Evolutionary conservation across 495 filamentous ascomycete genomes (phyloP), one percentile per base, ranked within the genome.

Genomic region (Trichocladium antarcticum): DNA sequence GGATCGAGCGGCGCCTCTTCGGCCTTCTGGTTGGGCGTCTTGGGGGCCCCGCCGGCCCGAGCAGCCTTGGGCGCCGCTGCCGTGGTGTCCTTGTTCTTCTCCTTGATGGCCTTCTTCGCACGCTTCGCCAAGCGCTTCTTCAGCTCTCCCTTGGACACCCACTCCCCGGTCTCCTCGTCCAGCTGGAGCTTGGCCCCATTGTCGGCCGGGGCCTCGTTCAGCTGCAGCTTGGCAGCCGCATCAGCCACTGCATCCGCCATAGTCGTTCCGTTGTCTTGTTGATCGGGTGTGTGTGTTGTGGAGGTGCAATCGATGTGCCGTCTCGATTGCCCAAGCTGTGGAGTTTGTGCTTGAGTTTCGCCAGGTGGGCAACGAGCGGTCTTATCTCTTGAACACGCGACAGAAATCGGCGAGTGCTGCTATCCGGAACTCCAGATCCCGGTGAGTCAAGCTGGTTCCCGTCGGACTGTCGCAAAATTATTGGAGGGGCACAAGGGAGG

Each of bases 91-190:
- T 73, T 71, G 22, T 65, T 67, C 60, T 72, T 71, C 6, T 72
- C 70, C 54, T 69, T 68, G 21, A 59, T 62, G n/a, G 73, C 75
- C 57, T 80, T 80, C 64, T 79, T 80, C 40, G 73, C 74, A 43
- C 77, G 73, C 59, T 83, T 83, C 51, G 76, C 71, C 47, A 71
- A 32, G 24, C 77, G 68, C 68, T 83, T 83, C 71, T 83, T 83
- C 63, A 81, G 62, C 62, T 82, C 77, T 49, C 68, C 70, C 59
- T 83, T 83, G 42, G 76, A 79, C 17, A 81, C 74, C 77, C 76
- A 78, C 66, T 82, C 78, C 8, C 78, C 77, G 16, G 79, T 82
- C 62, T 77, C 79, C 59, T 77, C 74, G 62, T 82, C 78, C 21
- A 81, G 74, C 63, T 75, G 68, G 34, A 82, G 72, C 66, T 82